Evolutionary conservation across 2,329 filamentous ascomycete species (phyloP).

Genomic region (Sporothrix brasiliensis): DNA sequence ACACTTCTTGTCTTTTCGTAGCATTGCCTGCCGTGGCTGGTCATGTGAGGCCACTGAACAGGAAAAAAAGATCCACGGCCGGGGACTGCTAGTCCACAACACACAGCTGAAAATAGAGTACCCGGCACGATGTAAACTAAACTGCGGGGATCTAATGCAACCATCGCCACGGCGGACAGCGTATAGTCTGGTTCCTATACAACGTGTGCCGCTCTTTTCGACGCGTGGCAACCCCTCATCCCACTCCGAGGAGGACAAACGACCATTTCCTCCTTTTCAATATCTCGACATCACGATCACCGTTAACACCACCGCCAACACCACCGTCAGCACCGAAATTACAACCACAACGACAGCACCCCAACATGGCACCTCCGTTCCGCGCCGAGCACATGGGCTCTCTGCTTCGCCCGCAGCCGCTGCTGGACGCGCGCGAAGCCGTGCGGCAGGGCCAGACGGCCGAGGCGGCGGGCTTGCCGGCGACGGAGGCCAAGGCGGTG

Average conservation of each 20-base stretch:
- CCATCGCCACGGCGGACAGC: neutral
- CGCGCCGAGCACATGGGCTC: slow-evolving; percentile 77
- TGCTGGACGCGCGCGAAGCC: slow-evolving; percentile 56
- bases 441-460: slow-evolving; percentile 59
- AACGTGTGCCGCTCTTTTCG: slow-evolving; percentile 10
- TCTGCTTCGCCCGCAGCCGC: slow-evolving; percentile 66
- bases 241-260: neutral
- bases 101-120: too few relatives aligned
- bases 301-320: neutral
- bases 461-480: slow-evolving; percentile 50
- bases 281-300: neutral
- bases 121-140: neutral
- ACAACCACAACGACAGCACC: neutral
- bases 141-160: slow-evolving; percentile 22
- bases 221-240: slow-evolving; percentile 8
- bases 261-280: neutral
- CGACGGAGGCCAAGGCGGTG: slow-evolving; percentile 61
- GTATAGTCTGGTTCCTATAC: neutral
- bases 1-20: neutral
- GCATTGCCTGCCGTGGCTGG: slow-evolving; percentile 6
- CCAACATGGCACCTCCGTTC: slow-evolving; percentile 51
- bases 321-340: neutral
- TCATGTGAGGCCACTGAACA: neutral
- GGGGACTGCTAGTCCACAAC: neutral
- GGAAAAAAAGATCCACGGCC: neutral